Evolutionary conservation across 148 eudicot species (phyloP), one percentile per base, ranked within the genome.

Genomic region (Vaccinium darrowii): DNA sequence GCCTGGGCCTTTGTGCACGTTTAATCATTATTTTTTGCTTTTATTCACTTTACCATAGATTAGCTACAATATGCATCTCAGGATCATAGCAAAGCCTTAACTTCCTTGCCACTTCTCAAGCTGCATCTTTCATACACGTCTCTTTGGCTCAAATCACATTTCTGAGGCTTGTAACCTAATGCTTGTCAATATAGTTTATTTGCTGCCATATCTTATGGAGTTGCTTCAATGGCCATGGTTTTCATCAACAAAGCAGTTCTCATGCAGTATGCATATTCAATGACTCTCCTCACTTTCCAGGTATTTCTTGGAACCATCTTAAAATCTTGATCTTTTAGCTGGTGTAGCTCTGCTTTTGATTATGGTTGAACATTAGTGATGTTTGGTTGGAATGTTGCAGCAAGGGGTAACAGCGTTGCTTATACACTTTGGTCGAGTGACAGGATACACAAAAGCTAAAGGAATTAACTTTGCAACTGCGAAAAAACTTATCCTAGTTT

Each of bases 171-270:
- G n/a, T 79, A 53, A 53, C 56, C 60, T 9, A 53, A 39, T 60
- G 54, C 71, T 67, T 80, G 49, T 57, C 19, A 7, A 69, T 86
- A 83, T 87, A 97, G 99, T 85, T 92, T 97, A 80, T 76, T 88
- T 76, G 96, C 99, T 87, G 98, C 98, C 39, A 76, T 97, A 81
- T 95, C 98, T 58, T 97, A 95, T 92, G 99, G 99, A 85, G 88
- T 82, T 83, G 89, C 98, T 82, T 97, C 99, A 33, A 97, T 97
- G 99, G 98, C 98, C 76, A 97, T 97, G 99, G 96, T 95, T 75
- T 97, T 97, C 85, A 94, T 97, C 86, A 97, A 97, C 86, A 95
- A 97, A 87, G 98, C 99, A 53, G 93, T 97, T 79, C 74, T 97
- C 10, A 95, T 97, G 98, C 94, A 95, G 82, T 97, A 95, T 87